A percentile compares a stretch with the other conserved stretches of the same genome.
Evolutionary conservation across 2,329 filamentous ascomycete species (phyloP).

Genomic region (Lachnellula arida): DNA sequence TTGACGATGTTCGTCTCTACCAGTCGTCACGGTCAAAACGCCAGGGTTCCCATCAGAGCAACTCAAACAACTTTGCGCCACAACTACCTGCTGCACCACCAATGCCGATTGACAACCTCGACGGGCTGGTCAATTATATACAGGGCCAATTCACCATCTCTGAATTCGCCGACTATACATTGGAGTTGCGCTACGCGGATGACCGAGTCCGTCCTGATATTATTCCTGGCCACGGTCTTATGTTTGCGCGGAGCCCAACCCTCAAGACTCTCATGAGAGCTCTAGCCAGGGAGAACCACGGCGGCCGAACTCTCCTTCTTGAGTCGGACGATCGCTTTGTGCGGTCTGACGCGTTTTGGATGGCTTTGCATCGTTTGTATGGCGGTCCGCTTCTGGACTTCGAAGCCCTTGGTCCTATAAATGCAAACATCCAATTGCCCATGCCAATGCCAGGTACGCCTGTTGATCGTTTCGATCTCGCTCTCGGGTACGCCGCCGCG

Average conservation of each 20-base stretch:
- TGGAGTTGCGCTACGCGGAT: constrained; percentile 43
- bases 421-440: constrained; percentile 17
- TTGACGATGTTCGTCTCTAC: constrained; percentile 28
- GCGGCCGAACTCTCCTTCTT: constrained; percentile 39
- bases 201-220: constrained; percentile 37
- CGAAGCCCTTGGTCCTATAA: constrained; percentile 13
- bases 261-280: constrained; percentile 33
- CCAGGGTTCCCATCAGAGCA: constrained; percentile 9
- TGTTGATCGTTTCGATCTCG: constrained; percentile 46
- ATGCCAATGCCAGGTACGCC: constrained; percentile 36
- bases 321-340: constrained; percentile 49
- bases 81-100: constrained; percentile 18
- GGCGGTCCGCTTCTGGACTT: constrained; percentile 45
- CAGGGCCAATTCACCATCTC: constrained; percentile 37
- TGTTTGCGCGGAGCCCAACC: constrained; percentile 49
- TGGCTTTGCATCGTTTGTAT: constrained; percentile 54
- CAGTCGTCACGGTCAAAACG: constrained; percentile 22
- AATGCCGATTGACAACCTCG: constrained; percentile 28
- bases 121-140: constrained; percentile 38
- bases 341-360: constrained; percentile 51
- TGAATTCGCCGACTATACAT: constrained; percentile 41
- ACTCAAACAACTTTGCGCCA: constrained; percentile 8
- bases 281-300: constrained; percentile 26
- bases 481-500: constrained; percentile 61
- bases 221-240: constrained; percentile 50